Percentiles rank a stretch among this genome's conserved stretches.
Conservation (phyloP, 129 eudicot species). For the Arctium minus region DNA sequence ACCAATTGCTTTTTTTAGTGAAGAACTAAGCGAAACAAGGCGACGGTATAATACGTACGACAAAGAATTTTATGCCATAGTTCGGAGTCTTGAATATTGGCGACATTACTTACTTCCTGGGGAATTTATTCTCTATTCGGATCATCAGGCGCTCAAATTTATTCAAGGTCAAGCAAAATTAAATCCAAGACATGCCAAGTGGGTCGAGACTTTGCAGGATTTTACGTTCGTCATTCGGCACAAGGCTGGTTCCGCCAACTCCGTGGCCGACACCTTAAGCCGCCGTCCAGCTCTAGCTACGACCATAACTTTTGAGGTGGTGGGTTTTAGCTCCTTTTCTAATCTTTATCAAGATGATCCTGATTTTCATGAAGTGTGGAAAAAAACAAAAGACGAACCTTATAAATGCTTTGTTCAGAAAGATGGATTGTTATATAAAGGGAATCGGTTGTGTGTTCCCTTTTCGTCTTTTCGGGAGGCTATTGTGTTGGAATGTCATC, state of each 20-base stretch:
- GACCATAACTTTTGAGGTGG: background rate
- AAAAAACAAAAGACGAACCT: background rate
- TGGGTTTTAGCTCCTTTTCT: background rate
- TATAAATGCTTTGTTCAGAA: background rate
- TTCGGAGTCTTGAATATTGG: background rate
- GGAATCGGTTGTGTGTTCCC: background rate
- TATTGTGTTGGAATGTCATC: background rate
- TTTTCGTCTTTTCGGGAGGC: background rate
- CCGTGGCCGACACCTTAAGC: constrained; percentile 8
- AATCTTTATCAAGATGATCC: background rate
- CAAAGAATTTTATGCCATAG: constrained; percentile 1
- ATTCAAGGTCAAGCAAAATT: background rate
- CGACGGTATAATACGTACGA: constrained; percentile 8
- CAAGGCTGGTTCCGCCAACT: background rate
- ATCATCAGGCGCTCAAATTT: constrained; percentile 4
- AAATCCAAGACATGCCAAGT: background rate
- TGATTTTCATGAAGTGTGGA: background rate
- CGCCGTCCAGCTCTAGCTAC: background rate
- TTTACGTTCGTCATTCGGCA: background rate
- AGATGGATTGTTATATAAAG: constrained; percentile 4
- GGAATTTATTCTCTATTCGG: constrained; percentile 17
- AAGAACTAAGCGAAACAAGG: background rate
- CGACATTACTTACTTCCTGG: background rate
- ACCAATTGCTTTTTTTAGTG: background rate
- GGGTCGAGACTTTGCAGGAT: constrained; percentile 1